Base-by-base conservation (phyloP, 208 protist genomes). In the Acanthamoeba healyi region DNA sequence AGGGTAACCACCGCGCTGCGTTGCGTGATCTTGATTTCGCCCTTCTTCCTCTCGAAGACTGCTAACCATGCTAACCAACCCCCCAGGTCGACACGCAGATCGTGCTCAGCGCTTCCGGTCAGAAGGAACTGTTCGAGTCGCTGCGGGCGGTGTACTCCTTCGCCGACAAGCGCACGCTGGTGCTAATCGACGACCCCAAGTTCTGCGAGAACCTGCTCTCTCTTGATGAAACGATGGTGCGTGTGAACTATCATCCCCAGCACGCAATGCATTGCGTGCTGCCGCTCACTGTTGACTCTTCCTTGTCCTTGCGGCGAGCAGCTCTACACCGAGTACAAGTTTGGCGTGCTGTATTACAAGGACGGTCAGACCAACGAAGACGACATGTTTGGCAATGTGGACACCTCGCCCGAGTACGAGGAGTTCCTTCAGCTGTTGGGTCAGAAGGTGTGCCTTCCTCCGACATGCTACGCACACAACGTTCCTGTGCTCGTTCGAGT, bases 371-470 rank as follows among this genome's bases (percentile, higher is more conserved):
- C 82, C 14, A 89, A 95, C 79, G 77, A 94, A n/a, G 74, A 94
- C 19, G 91, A 94, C 9, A 94, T 94, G 91, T 94, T 94, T 88
- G 79, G 70, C 22, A 94, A 94, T 36, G 77, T 91, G 15, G 84
- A 91, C 26, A 72, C 84, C 36, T 74, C 56, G 22, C 49, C 29
- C 14, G 84, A 92, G 26, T 96, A 95, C 51, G 93, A 95, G 34
- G 49, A 95, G 77, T 96, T 96, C 82, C 58, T 96, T 9, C 29
- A 34, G 7, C 81, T 95, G 32, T 40, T 96, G 15, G 95, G 95
- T 22, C 26, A 95, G 40, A 56, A 92, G 58, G 29, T 42, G 61
- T 36, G 29, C 61, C 61, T n/a, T 17, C 5, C 61, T 67, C 10
- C 19, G 26, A 67, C 5, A 32, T n/a, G n/a, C n/a, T n/a, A n/a